Evolutionary conservation across 208 protist species (phyloP).

Genomic region (Trypanosoma melophagium): DNA sequence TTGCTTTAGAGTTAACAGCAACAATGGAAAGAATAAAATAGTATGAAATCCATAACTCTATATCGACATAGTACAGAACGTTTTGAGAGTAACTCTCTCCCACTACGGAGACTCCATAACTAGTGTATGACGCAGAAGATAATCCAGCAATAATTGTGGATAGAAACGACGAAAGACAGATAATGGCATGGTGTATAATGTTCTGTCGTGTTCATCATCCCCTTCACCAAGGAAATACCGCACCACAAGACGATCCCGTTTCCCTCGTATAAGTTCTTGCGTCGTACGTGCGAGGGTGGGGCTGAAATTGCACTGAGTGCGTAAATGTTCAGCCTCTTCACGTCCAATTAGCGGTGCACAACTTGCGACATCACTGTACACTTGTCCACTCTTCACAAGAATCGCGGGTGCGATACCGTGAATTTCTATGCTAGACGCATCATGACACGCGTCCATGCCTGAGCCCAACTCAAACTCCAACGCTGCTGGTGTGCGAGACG

Average conservation of each 20-base stretch:
- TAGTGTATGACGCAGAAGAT: constrained; percentile 56
- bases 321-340: constrained; percentile 51
- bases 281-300: constrained; percentile 22
- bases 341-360: constrained; percentile 42
- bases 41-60: no score
- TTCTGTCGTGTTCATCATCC: background rate
- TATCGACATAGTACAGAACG: background rate
- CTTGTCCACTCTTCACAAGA: constrained; percentile 28
- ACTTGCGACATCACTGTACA: constrained; percentile 31
- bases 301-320: constrained; percentile 23
- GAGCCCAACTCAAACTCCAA: constrained; percentile 24
- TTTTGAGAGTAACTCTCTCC: background rate
- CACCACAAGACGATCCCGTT: constrained; percentile 64
- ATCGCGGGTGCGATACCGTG: constrained; percentile 52
- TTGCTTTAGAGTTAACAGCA: no score
- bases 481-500: constrained; percentile 7
- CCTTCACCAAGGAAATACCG: constrained; percentile 41
- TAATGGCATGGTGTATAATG: constrained; percentile 59
- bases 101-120: constrained; percentile 42
- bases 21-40: no score
- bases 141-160: constrained; percentile 81
- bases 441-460: constrained; percentile 14
- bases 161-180: constrained; percentile 72
- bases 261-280: constrained; percentile 37
- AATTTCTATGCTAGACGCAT: constrained; percentile 45